These are phyloP conservation scores for Boletus rex-veris DNA, from an alignment of 768 basidiomycete genomes.

Conservation along the genomic window DNA sequence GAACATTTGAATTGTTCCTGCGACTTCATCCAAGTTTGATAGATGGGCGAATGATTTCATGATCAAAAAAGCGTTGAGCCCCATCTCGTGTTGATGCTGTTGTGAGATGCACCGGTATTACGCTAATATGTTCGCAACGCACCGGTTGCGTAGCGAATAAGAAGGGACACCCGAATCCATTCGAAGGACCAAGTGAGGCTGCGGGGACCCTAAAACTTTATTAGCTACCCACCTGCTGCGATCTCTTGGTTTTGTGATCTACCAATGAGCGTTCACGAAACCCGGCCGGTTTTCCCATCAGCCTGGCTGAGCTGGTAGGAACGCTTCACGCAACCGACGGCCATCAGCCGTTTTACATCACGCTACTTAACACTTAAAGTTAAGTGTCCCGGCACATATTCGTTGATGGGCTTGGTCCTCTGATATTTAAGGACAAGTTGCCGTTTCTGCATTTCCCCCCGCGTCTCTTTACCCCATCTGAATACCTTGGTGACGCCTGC, in stretches of 20 bases:
- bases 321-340: conserved; percentile 25
- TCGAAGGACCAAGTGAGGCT: conserved; percentile 3
- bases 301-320: neutral
- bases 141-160: conserved; percentile 1
- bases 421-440: conserved; percentile 31
- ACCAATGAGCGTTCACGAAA: conserved; percentile 18
- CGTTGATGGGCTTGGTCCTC: conserved; percentile 13
- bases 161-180: neutral
- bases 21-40: neutral
- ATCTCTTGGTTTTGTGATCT: conserved; percentile 18
- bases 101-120: neutral
- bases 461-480: conserved; percentile 7
- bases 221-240: conserved; percentile 22
- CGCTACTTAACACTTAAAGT: conserved; percentile 26
- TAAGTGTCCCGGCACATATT: conserved; percentile 16
- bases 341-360: conserved; percentile 34
- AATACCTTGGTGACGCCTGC: conserved; percentile 13
- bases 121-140: too few species aligned
- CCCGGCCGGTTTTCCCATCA: conserved; percentile 24
- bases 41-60: neutral
- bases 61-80: neutral
- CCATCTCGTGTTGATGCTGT: conserved; percentile 1
- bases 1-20: conserved; percentile 2
- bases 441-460: conserved; percentile 9
- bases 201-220: conserved; percentile 31